Base-by-base conservation (phyloP, 2,329 filamentous ascomycete genomes). In the Colletotrichum higginsianum region DNA sequence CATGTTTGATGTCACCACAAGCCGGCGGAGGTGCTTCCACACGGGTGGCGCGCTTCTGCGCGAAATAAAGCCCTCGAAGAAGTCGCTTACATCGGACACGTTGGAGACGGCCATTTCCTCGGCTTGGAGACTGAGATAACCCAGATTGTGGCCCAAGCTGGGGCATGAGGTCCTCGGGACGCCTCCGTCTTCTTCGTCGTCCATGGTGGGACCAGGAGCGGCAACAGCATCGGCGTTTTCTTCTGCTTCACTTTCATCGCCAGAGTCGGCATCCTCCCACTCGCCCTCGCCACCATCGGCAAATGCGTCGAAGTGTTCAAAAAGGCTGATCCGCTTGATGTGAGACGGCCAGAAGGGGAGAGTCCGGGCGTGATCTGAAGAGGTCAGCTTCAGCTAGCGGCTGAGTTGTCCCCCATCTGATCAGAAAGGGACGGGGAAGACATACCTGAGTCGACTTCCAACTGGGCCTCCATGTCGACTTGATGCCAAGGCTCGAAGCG, bases 11-110 rank as follows among this genome's bases (percentile, higher is more conserved):
- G 77, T 79, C 44, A 79, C 66, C 35, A 75, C 69, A 42, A 79
- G 71, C 49, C 75, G 72, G 21, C 75, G 75, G 49, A 79, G 75
- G 53, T 69, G 53, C 9, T 66, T 58, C 78, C 78, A 79, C n/a
- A 60, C 58, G 1, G 75, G 75, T 6, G 73, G 61, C 11, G 57
- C 38, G 23, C 57, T 42, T 53, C 66, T 47, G 46, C 49, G 18
- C 49, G 68, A 9, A 66, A 78, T 75, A 26, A 78, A 75, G 61
- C 74, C 73, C 47, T 74, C 67, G 26, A 75, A 74, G 50, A 75
- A 75, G 56, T 64, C 67, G n/a, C 65, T 64, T 6, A 67, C 67
- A 38, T 75, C 74, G 6, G 66, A 66, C 26, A 75, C 68, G 40
- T 74, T 73, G 4, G 74, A 74, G 30, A 75, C 70, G 35, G 70